Evolutionary conservation across 2,329 filamentous ascomycete genomes (phyloP), one percentile per base, ranked within the genome.

Genomic region (Aspergillus fijiensis): DNA sequence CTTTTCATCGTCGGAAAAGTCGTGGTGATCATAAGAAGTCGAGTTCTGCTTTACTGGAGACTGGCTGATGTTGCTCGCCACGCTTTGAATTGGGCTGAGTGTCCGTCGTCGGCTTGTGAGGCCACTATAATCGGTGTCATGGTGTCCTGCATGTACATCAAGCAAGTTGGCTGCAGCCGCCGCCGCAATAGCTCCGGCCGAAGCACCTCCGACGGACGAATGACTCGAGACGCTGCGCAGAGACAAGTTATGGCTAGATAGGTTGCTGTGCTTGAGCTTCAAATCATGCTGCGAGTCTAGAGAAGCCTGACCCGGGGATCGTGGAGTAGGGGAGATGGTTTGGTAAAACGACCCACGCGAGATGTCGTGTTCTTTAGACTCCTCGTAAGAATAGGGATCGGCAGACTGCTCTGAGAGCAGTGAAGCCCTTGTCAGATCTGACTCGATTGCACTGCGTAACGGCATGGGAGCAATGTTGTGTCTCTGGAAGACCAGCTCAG

Each of bases 1-100:
- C 1, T 85, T 81, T 1, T 89, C 89, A 1, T 88, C 87, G 29
- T 87, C 79, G 1, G 83, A 85, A n/a, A 82, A 84, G 21, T 78
- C 73, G 61, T 77, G 79, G n/a, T 73, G 81, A 49, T 82, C 82
- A 33, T 84, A 77, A 59, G 67, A 65, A 12, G 81, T 85, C 60
- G 88, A 83, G 52, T 84, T 84, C 67, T 84, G 85, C 35, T 82
- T 82, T 62, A 87, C 84, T 68, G 82, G 87, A 56, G 86, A 86
- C 51, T 87, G 86, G 68, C 92, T 87, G 4, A 86, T 89, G 69
- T 92, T 94, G 63, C 93, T 95, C 11, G 92, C 94, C 16, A 96
- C 91, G 69, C 93, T 97, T 67, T 95, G 93, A 61, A 96, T 93
- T 0, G 94, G 94, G 71, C 93, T 97, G 52, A 96, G 78, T 11